Percentiles rank a stretch among this genome's conserved stretches.
phyloP scores from a whole-genome alignment of 2,329 filamentous ascomycete species.

The Colletotrichum sp. region DNA sequence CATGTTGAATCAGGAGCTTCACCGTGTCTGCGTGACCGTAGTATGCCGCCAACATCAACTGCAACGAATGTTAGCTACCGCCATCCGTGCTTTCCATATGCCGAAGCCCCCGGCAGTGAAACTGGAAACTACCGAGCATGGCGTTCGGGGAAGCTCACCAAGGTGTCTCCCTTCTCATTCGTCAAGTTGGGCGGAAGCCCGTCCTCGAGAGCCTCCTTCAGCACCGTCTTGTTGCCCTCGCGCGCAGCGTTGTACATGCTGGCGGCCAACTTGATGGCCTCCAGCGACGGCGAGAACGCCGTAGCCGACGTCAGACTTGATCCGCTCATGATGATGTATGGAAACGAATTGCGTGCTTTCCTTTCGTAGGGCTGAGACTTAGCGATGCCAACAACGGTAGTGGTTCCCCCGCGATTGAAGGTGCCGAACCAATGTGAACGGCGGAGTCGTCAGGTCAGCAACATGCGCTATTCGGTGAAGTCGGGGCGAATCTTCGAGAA shows the following conservation, averaged over 20 bases:
- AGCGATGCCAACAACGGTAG: neutral
- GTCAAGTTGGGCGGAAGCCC: conserved; percentile 74
- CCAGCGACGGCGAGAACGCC: conserved; percentile 54
- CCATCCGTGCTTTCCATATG: neutral
- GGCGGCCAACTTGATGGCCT: conserved; percentile 68
- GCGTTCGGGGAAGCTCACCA: conserved; percentile 47
- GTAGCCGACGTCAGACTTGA: conserved; percentile 11
- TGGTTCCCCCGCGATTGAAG: neutral
- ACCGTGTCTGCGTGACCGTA: conserved; percentile 69
- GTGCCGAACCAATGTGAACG: neutral
- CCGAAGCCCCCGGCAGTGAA: neutral
- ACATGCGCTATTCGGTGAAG: neutral
- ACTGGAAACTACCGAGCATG: neutral
- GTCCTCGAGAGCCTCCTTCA: conserved; percentile 66
- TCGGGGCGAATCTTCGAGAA: conserved; percentile 18
- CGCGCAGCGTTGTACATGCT: conserved; percentile 73
- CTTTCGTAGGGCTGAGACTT: neutral
- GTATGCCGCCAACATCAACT: conserved; percentile 77
- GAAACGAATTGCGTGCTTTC: neutral
- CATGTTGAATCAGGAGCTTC: conserved; percentile 62
- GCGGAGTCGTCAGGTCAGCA: neutral
- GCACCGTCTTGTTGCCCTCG: conserved; percentile 58
- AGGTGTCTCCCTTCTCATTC: conserved; percentile 74
- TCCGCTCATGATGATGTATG: conserved; percentile 7
- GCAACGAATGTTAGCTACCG: neutral